Evolutionary conservation across 306 rosid genomes (phyloP), one percentile per base, ranked within the genome.

Genomic region (Dicorynia guianensis): DNA sequence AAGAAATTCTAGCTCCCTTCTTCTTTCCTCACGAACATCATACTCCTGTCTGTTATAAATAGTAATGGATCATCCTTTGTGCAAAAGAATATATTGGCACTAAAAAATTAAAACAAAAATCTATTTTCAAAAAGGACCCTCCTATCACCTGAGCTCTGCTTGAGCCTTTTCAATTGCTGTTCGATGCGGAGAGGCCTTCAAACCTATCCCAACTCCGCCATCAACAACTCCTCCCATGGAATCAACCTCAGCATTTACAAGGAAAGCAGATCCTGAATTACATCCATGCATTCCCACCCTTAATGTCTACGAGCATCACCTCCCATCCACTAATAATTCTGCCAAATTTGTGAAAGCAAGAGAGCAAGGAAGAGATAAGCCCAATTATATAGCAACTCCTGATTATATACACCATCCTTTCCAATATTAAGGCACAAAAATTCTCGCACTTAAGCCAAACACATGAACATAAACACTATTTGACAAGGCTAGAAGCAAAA

Each of bases 161-260:
- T 93, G 99, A 82, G 96, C 98, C 87, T 88, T 96, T 85, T 93
- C 98, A 54, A 96, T 88, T 47, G 94, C 98, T 78, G 89, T 89
- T 84, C 91, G 87, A 85, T 85, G 86, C 39, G 90, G 99, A 89
- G 99, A 96, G 91, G 98, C 81, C 80, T 96, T 91, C 90, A 92
- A 84, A 77, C 98, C 97, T 84, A 86, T 81, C 74, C 96, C 96
- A 85, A 89, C 90, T 90, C 98, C 98, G 33, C 97, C 90, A 47
- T 96, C 99, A 88, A 92, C 87, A 84, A 96, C 99, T 83, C 99
- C 99, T 85, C 98, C 99, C 99, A 96, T 96, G 90, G 98, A 96
- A 96, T 93, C 99, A 84, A 91, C 98, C 95, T 96, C 98, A 89
- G 98, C 98, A 96, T 96, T 96, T 96, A 96, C 99, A 77, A 87